Conservation (phyloP, 257 asterid genomes). For the Thymus quinquecostatus region DNA sequence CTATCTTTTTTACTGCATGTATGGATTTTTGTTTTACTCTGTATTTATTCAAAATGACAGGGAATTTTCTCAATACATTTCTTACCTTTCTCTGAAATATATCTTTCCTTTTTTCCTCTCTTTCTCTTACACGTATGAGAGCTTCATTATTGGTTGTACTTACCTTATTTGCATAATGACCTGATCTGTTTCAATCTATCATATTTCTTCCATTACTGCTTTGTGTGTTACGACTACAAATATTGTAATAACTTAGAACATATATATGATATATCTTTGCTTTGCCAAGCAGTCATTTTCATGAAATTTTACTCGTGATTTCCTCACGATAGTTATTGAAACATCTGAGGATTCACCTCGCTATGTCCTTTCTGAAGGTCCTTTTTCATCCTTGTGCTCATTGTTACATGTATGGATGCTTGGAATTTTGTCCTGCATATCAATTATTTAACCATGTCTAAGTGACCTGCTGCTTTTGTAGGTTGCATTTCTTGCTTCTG, state of each 20-base stretch:
- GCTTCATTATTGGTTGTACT: conserved; percentile 15
- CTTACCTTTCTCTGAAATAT: not conserved
- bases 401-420: not conserved
- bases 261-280: not conserved
- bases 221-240: not conserved
- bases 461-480: conserved; percentile 41
- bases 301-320: conserved; percentile 12
- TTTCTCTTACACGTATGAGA: conserved; percentile 5
- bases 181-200: not conserved
- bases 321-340: conserved; percentile 6
- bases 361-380: conserved; percentile 18
- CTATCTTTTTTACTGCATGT: conserved; percentile 3
- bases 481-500: conserved; percentile 94
- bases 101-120: conserved; percentile 9
- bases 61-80: not conserved
- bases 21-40: not conserved
- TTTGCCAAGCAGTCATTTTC: conserved; percentile 1
- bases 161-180: conserved; percentile 7
- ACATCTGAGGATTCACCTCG: not conserved
- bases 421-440: conserved; percentile 7
- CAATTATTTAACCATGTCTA: not conserved
- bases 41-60: not conserved
- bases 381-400: conserved; percentile 4
- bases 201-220: not conserved
- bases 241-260: not conserved